These are phyloP conservation scores for Scleroderma citrinum DNA, from an alignment of 768 basidiomycete genomes.

Conservation along the genomic window DNA sequence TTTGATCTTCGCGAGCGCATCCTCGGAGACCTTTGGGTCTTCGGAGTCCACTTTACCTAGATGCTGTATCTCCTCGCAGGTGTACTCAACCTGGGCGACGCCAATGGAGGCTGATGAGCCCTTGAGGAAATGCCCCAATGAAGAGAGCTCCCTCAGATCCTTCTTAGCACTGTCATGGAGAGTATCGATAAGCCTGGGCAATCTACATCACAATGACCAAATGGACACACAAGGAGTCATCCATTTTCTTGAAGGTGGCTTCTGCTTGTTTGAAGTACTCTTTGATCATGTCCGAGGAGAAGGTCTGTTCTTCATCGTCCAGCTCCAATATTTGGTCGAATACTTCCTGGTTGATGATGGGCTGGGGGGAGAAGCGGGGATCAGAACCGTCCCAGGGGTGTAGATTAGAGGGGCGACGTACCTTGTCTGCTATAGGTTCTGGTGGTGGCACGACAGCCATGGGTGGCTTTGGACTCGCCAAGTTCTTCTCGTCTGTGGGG, in stretches of 20 bases:
- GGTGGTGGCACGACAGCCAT: slow-evolving; percentile 3
- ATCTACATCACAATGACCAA: slow-evolving; percentile 4
- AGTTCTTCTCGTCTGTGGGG: slow-evolving; percentile 10
- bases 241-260: slow-evolving; percentile 73
- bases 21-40: slow-evolving; percentile 38
- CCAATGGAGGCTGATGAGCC: slow-evolving; percentile 95
- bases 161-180: slow-evolving; percentile 40
- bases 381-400: slow-evolving; percentile 5
- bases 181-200: slow-evolving; percentile 3
- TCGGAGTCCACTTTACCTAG: slow-evolving; percentile 48
- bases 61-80: slow-evolving; percentile 91
- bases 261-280: slow-evolving; percentile 81
- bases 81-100: slow-evolving; percentile 68
- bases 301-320: slow-evolving; percentile 74
- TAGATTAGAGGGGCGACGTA: slow-evolving; percentile 8
- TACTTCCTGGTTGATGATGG: slow-evolving; percentile 67
- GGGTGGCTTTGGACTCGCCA: slow-evolving; percentile 17
- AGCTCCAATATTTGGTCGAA: slow-evolving; percentile 88
- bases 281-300: slow-evolving; percentile 70
- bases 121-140: slow-evolving; percentile 91
- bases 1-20: slow-evolving; percentile 54
- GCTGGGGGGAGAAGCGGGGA: slow-evolving; percentile 4
- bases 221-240: slow-evolving; percentile 64
- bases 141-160: slow-evolving; percentile 62
- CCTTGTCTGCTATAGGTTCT: slow-evolving; percentile 21